These are phyloP conservation scores for Colletotrichum gloeosporioides DNA, from an alignment of 2,329 filamentous ascomycete species.

Conservation along the genomic window DNA sequence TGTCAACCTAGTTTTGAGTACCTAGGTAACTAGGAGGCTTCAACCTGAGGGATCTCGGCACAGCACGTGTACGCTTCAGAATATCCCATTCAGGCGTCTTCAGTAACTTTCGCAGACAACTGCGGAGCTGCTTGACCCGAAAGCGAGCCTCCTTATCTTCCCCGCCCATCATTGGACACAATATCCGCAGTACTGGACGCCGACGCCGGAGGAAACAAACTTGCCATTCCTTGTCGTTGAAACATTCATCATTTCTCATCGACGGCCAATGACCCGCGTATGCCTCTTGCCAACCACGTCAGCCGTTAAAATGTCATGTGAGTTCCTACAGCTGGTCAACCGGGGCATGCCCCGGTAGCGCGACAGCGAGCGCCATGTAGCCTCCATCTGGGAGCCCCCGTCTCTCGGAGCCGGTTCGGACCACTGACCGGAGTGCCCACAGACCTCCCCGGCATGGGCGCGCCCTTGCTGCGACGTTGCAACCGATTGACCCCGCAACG, in stretches of 20 bases:
- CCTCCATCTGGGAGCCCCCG: not conserved
- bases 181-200: not conserved
- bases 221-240: not conserved
- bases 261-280: not conserved
- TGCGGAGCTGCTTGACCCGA: not conserved
- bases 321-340: not conserved
- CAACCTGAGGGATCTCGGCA: not conserved
- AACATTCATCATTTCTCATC: not conserved
- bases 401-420: not conserved
- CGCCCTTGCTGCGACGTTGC: not conserved
- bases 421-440: not conserved
- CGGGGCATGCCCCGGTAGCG: not conserved
- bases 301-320: not conserved
- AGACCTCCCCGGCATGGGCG: not conserved
- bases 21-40: not conserved
- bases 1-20: not conserved
- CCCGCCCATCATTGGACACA: not conserved
- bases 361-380: not conserved
- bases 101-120: not conserved
- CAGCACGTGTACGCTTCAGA: not conserved
- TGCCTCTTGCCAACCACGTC: not conserved
- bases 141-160: not conserved
- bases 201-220: not conserved
- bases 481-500: constrained; percentile 6
- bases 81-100: not conserved